Evolutionary conservation across 495 filamentous ascomycete genomes (phyloP).

Genomic region (Trichocladium uniseriatum): DNA sequence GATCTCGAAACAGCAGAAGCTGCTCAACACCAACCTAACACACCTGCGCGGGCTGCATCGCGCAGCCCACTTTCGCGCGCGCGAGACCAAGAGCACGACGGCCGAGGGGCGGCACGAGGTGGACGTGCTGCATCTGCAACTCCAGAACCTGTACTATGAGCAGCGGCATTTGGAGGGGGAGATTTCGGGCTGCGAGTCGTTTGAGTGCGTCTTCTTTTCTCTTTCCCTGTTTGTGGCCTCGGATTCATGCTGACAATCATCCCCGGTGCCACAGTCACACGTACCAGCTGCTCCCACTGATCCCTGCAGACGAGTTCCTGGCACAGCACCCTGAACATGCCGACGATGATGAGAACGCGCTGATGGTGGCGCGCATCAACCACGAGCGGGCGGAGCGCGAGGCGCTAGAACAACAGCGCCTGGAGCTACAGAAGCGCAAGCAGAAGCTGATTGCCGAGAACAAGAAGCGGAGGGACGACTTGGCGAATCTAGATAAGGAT

Average conservation of each 20-base stretch:
- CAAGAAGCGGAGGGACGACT: conserved; percentile 87
- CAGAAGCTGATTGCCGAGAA: conserved; percentile 88
- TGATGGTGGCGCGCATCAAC: conserved; percentile 88
- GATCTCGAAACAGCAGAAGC: conserved; percentile 68
- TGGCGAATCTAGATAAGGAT: conserved; percentile 79
- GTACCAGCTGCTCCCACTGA: conserved; percentile 75
- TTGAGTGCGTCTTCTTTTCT: conserved; percentile 57
- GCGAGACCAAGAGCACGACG: conserved; percentile 79
- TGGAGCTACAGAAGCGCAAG: conserved; percentile 80
- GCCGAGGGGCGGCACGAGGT: conserved; percentile 84
- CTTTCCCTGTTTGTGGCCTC: neutral
- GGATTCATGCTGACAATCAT: neutral
- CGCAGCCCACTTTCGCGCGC: conserved; percentile 65
- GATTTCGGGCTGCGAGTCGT: conserved; percentile 82
- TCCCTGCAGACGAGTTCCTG: conserved; percentile 76
- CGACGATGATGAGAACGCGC: conserved; percentile 57
- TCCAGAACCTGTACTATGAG: conserved; percentile 96
- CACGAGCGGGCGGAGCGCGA: conserved; percentile 83
- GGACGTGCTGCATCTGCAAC: conserved; percentile 79
- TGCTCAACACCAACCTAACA: conserved; percentile 67
- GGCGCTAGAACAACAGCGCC: conserved; percentile 75
- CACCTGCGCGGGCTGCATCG: conserved; percentile 78
- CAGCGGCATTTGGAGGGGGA: conserved; percentile 83
- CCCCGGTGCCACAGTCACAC: conserved; percentile 53
- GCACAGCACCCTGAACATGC: conserved; percentile 64